Evolutionary conservation across 441 rosid genomes (phyloP), one percentile per base, ranked within the genome.

Genomic region (Euphorbia schlechtendalii): DNA sequence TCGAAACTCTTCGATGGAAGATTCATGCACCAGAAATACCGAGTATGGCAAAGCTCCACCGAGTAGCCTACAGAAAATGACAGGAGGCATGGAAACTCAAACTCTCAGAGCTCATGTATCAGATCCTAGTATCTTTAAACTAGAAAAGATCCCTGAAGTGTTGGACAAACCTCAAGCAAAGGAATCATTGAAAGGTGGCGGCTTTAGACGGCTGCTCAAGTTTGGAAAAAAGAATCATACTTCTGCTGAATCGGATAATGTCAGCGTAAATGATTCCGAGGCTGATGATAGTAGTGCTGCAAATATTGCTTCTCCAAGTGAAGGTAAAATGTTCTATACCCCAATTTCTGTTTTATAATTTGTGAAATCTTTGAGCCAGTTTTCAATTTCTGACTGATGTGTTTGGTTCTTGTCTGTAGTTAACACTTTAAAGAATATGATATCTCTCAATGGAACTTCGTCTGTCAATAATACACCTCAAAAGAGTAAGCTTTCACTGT

Each of bases 261-360:
- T 36, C 40, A 36, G 40, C 9, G 40, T 36, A 36, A 77, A 66
- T 73, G 82, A 74, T 73, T 78, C 78, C 2, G 90, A 84, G 75
- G 82, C 74, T 45, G 82, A 87, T 71, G 83, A 81, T n/a, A n/a
- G n/a, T 67, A 13, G 70, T 76, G 77, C 64, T 62, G 67, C 78
- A 52, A 84, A 74, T 28, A 32, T 68, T 8, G 74, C 84, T 70
- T 56, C 83, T 15, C 69, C 92, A 30, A 75, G 77, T 64, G 93
- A 84, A 84, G 98, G 99, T 94, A 88, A 83, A 36, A 36, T n/a
- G n/a, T n/a, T n/a, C n/a, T n/a, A n/a, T n/a, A n/a, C n/a, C 5
- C 9, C 5, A 36, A 36, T 3, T 36, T 9, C 5, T 3, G 4
- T 36, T 36, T 36, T 36, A 3, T 36, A 3, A 36, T 9, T 36